phyloP scores from a whole-genome alignment of 352 stramenopile species.

The Globisporangium nodosum region DNA sequence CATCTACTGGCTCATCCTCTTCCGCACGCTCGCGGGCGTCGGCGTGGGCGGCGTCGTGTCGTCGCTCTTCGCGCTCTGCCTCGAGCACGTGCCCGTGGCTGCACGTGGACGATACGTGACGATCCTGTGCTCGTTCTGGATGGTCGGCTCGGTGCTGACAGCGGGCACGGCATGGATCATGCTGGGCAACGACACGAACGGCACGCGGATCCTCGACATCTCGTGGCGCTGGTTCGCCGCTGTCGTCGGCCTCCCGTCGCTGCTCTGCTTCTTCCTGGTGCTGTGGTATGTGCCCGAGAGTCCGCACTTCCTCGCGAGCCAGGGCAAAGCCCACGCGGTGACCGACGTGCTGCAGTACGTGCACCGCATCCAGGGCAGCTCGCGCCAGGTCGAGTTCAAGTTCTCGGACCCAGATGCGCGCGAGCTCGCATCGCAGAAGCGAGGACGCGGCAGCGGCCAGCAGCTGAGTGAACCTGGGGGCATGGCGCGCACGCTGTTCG shows the following conservation, averaged over 20 bases:
- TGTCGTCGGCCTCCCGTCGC: conserved; percentile 66
- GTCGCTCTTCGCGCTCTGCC: conserved; percentile 77
- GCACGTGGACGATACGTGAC: conserved; percentile 76
- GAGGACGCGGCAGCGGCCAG: neutral
- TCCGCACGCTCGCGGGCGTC: conserved; percentile 53
- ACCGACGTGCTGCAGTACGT: conserved; percentile 64
- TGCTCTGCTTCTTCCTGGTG: conserved; percentile 59
- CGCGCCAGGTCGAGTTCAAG: conserved; percentile 55
- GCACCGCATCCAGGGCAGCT: conserved; percentile 38
- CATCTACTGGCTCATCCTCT: conserved; percentile 76
- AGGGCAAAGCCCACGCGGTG: conserved; percentile 45
- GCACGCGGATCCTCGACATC: conserved; percentile 58
- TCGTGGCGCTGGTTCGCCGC: conserved; percentile 83
- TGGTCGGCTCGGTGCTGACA: conserved; percentile 82
- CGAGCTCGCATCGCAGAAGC: neutral
- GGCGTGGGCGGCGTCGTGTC: conserved; percentile 86
- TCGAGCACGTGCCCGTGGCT: conserved; percentile 76
- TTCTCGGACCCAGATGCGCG: conserved; percentile 44
- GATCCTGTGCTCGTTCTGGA: conserved; percentile 90
- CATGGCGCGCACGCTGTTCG: conserved; percentile 55
- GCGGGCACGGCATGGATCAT: conserved; percentile 83
- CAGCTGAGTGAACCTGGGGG: conserved; percentile 25
- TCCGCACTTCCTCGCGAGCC: conserved; percentile 66
- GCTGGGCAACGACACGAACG: conserved; percentile 55
- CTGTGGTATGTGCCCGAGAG: conserved; percentile 77